These are phyloP conservation scores for Wickerhamiella vanderwaltii DNA, from an alignment of 805 yeast genomes.

Conservation along the genomic window DNA sequence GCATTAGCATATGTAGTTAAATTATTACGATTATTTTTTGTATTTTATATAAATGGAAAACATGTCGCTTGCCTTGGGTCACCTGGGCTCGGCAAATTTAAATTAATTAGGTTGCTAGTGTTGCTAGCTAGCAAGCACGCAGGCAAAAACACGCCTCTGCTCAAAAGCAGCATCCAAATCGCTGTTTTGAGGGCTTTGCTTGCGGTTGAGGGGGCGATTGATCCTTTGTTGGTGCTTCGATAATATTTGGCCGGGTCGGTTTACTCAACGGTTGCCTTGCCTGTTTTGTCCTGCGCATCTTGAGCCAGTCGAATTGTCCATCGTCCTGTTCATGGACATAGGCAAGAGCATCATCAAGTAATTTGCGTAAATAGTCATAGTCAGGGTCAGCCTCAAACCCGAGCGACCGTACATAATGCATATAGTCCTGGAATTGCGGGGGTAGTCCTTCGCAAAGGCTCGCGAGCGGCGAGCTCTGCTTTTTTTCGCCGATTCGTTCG, in stretches of 20 bases:
- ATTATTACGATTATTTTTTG: too few species aligned
- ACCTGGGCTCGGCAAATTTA: too few species aligned
- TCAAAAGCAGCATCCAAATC: too few species aligned
- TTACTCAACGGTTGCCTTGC: slow-evolving; percentile 8
- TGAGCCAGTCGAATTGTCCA: slow-evolving; percentile 97
- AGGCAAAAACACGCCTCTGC: too few species aligned
- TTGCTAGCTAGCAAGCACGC: too few species aligned
- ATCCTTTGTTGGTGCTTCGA: slow-evolving; percentile 6
- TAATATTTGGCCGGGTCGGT: slow-evolving; percentile 11
- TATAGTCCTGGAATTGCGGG: slow-evolving; percentile 82
- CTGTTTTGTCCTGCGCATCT: slow-evolving; percentile 21
- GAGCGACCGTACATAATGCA: slow-evolving; percentile 76
- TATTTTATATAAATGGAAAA: too few species aligned
- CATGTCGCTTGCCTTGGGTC: too few species aligned
- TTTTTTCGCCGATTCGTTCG: slow-evolving; percentile 94
- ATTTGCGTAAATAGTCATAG: slow-evolving; percentile 69
- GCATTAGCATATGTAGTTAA: too few species aligned
- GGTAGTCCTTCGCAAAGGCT: slow-evolving; percentile 87
- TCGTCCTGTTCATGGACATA: slow-evolving; percentile 62
- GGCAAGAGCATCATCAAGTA: slow-evolving; percentile 67
- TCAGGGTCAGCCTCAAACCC: slow-evolving; percentile 92
- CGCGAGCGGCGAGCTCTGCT: slow-evolving; percentile 73
- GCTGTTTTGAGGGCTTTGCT: too few species aligned
- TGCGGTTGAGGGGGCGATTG: slow-evolving; percentile 1
- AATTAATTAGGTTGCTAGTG: too few species aligned